A percentile compares a stretch with the other conserved stretches of the same genome.
Conservation (phyloP, 208 protist genomes). For the Trypanosoma brucei region DNA sequence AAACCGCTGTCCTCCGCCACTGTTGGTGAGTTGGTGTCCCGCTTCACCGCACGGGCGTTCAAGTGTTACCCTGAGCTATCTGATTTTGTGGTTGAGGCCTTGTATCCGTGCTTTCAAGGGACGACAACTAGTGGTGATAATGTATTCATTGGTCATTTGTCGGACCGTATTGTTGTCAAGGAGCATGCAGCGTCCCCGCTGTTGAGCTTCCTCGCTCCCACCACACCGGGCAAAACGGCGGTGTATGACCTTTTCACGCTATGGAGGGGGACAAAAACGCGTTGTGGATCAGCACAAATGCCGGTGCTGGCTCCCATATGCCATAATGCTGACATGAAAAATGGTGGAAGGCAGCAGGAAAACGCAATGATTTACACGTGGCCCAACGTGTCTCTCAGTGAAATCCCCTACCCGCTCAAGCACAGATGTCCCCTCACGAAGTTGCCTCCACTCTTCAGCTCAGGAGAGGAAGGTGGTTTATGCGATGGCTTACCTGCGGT, state of each 20-base stretch:
- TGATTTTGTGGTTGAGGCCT: constrained; percentile 7
- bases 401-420: constrained; percentile 20
- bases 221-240: neutral
- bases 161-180: constrained; percentile 21
- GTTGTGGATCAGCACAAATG: no score
- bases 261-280: constrained; percentile 1
- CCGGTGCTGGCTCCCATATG: neutral
- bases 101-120: constrained; percentile 10
- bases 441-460: neutral
- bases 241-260: constrained; percentile 22
- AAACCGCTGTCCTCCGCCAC: constrained; percentile 8
- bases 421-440: constrained; percentile 5
- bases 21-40: constrained; percentile 4
- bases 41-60: constrained; percentile 3
- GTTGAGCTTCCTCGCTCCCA: constrained; percentile 26
- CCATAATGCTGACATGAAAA: neutral
- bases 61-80: constrained; percentile 11
- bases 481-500: neutral
- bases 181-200: constrained; percentile 32
- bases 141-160: neutral
- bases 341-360: neutral
- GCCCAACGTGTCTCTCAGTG: neutral
- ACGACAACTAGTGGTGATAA: neutral
- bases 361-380: neutral
- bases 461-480: neutral